Evolutionary conservation across 306 rosid species (phyloP).

Genomic region (Carpinus viminea): DNA sequence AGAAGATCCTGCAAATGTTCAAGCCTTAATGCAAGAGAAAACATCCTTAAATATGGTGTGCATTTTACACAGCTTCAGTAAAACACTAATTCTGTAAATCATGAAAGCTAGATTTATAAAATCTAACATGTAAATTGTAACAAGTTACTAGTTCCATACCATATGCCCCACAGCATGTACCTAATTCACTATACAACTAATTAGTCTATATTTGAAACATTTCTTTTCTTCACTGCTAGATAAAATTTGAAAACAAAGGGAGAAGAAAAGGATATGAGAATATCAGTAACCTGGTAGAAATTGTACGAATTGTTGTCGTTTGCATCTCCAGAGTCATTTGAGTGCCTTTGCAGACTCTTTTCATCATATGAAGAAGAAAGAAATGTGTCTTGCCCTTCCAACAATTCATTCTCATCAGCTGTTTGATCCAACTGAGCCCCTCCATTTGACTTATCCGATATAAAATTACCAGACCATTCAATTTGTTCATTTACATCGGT

Average conservation of each 20-base stretch:
- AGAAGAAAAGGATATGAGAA: constrained; percentile 14
- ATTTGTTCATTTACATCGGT: constrained; percentile 37
- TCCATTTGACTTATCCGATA: constrained; percentile 37
- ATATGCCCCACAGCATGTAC: neutral
- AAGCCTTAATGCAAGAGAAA: neutral
- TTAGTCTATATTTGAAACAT: neutral
- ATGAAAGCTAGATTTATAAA: neutral
- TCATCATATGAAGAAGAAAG: constrained; percentile 58
- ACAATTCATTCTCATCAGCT: constrained; percentile 42
- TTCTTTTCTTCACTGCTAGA: constrained; percentile 9
- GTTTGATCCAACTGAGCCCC: constrained; percentile 41
- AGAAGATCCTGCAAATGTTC: constrained; percentile 11
- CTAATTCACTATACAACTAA: neutral
- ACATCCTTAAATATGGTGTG: neutral
- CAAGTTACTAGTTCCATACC: neutral
- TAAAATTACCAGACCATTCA: constrained; percentile 21
- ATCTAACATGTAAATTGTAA: neutral
- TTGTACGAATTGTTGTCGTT: constrained; percentile 69
- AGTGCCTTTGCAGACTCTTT: constrained; percentile 37
- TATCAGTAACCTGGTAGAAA: constrained; percentile 76
- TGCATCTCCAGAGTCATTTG: constrained; percentile 41
- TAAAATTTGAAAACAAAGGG: constrained; percentile 8
- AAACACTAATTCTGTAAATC: neutral
- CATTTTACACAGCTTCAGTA: neutral
- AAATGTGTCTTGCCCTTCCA: constrained; percentile 40